Percentiles rank a stretch among this genome's conserved stretches.
phyloP scores from a whole-genome alignment of 2,329 filamentous ascomycete species.

The Mollisiaceae sp. region DNA sequence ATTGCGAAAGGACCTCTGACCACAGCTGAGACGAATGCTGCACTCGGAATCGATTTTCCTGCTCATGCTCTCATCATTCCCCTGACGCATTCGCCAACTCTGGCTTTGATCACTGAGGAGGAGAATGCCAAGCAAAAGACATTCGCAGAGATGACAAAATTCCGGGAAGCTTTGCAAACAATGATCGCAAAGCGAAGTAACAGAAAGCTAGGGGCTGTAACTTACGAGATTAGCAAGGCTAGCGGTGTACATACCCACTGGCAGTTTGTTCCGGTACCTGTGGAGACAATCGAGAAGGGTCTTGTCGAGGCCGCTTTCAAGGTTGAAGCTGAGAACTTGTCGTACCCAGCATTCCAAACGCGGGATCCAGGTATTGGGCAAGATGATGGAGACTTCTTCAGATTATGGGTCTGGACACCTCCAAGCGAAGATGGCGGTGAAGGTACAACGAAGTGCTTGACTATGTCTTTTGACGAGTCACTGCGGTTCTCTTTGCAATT shows the following conservation, averaged over 20 bases:
- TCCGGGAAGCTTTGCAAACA: slow-evolving; percentile 75
- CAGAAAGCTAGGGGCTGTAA: slow-evolving; percentile 76
- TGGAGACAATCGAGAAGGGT: slow-evolving; percentile 69
- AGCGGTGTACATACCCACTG: slow-evolving; percentile 88
- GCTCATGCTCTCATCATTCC: slow-evolving; percentile 92
- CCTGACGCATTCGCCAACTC: slow-evolving; percentile 78
- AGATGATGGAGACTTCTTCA: slow-evolving; percentile 73
- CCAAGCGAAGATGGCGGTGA: slow-evolving; percentile 50
- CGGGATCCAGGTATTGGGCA: slow-evolving; percentile 56
- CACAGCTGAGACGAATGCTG: slow-evolving; percentile 67
- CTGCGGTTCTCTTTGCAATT: slow-evolving; percentile 91
- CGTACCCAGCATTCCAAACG: slow-evolving; percentile 57
- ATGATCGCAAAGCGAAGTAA: slow-evolving; percentile 69
- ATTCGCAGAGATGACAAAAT: slow-evolving; percentile 81
- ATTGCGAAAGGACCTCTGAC: slow-evolving; percentile 90
- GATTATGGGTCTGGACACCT: slow-evolving; percentile 77
- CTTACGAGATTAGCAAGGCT: slow-evolving; percentile 87
- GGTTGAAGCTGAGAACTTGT: slow-evolving; percentile 80
- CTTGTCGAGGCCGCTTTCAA: slow-evolving; percentile 88
- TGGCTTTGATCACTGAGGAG: slow-evolving; percentile 65
- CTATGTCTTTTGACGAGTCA: slow-evolving; percentile 73
- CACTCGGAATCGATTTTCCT: slow-evolving; percentile 73
- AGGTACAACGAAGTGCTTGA: slow-evolving; percentile 65
- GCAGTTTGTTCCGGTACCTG: slow-evolving; percentile 84
- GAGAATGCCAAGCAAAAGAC: slow-evolving; percentile 62